A percentile compares a stretch with the other conserved stretches of the same genome.
Conservation (phyloP, 2,329 filamentous ascomycete species). For the Xylogone sp. region DNA sequence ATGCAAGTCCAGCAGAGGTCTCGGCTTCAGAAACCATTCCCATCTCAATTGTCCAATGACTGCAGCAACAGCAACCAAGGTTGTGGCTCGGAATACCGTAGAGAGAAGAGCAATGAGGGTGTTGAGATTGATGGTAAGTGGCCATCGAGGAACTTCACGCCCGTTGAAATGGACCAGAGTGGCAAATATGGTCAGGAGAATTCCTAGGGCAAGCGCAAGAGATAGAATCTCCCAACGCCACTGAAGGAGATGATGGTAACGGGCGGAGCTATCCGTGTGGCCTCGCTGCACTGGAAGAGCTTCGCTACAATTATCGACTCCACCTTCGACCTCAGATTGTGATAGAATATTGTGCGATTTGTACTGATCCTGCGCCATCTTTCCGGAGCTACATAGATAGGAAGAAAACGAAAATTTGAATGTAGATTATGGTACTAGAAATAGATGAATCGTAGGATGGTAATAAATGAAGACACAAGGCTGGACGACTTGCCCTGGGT, state of each 20-base stretch:
- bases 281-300: neutral
- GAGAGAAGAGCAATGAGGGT: conserved; percentile 26
- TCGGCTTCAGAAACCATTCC: conserved; percentile 10
- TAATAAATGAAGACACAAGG: too few relatives aligned
- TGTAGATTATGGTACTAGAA: too few relatives aligned
- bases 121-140: conserved; percentile 28
- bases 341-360: neutral
- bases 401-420: too few relatives aligned
- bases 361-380: too few relatives aligned
- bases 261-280: neutral
- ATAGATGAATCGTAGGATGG: too few relatives aligned
- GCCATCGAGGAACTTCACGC: conserved; percentile 26
- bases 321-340: neutral
- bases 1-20: conserved; percentile 8
- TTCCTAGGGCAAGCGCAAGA: neutral
- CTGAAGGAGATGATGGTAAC: neutral
- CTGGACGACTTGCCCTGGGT: too few relatives aligned
- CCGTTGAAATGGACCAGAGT: conserved; percentile 26
- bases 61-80: conserved; percentile 12
- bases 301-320: neutral
- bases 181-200: conserved; percentile 20
- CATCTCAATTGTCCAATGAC: conserved; percentile 12
- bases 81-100: conserved; percentile 26
- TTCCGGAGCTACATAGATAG: too few relatives aligned
- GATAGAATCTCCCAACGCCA: neutral